phyloP scores from a whole-genome alignment of 768 basidiomycete genomes.

The Xanthoconium stramineum region DNA sequence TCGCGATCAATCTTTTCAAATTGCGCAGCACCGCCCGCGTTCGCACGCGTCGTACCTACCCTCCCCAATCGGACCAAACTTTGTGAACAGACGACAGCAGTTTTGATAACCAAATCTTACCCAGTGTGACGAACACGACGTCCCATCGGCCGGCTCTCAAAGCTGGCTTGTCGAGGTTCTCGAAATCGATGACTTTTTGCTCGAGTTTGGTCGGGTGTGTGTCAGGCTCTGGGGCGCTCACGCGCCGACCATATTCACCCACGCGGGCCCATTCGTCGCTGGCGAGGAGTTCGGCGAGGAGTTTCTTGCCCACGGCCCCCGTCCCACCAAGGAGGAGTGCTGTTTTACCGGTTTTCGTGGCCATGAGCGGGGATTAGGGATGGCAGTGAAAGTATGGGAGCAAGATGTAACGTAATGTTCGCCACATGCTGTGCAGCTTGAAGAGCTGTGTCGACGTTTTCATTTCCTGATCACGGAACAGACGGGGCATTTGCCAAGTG shows the following conservation, averaged over 20 bases:
- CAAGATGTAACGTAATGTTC: too few relatives aligned
- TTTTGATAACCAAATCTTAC: constrained; percentile 18
- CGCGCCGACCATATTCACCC: constrained; percentile 66
- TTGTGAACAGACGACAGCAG: too few relatives aligned
- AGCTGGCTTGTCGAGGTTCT: constrained; percentile 52
- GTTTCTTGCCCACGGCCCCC: constrained; percentile 60
- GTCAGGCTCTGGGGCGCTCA: constrained; percentile 32
- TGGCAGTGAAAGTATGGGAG: too few relatives aligned
- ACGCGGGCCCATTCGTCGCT: constrained; percentile 55
- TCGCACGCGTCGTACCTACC: constrained; percentile 46
- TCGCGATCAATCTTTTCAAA: constrained; percentile 80
- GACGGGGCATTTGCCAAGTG: too few relatives aligned
- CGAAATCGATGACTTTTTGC: constrained; percentile 68
- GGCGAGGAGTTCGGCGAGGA: constrained; percentile 60
- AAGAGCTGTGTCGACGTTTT: too few relatives aligned
- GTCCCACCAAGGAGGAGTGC: constrained; percentile 79
- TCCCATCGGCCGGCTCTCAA: constrained; percentile 63
- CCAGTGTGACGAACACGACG: constrained; percentile 73
- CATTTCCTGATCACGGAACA: too few relatives aligned
- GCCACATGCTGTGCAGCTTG: too few relatives aligned
- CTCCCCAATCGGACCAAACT: too few relatives aligned
- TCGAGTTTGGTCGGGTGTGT: constrained; percentile 35
- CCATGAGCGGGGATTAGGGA: too few relatives aligned
- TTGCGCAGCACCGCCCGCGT: constrained; percentile 58
- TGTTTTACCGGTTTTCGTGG: constrained; percentile 23